A percentile compares a stretch with the other conserved stretches of the same genome.
Evolutionary conservation across 495 filamentous ascomycete genomes (phyloP).

Genomic region (Beverwykella pulmonaria): DNA sequence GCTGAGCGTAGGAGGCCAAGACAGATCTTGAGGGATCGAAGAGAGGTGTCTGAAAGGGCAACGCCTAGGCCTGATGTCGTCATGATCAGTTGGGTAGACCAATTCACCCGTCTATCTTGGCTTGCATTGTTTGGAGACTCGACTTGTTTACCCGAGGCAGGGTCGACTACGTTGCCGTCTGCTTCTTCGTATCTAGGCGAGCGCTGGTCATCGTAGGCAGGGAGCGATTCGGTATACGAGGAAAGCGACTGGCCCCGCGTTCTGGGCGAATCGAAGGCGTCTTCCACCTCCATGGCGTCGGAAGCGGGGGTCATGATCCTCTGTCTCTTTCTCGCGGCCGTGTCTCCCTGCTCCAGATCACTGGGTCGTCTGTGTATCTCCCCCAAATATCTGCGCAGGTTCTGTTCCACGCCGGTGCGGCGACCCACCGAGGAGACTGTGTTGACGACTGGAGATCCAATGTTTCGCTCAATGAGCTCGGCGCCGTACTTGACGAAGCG

Average conservation of each 20-base stretch:
- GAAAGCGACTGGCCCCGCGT: slow-evolving; percentile 48
- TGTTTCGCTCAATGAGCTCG: slow-evolving; percentile 81
- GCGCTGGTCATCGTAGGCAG: slow-evolving; percentile 75
- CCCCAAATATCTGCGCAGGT: slow-evolving; percentile 74
- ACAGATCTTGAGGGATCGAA: slow-evolving; percentile 75
- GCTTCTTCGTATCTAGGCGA: slow-evolving; percentile 71
- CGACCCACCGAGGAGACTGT: slow-evolving; percentile 79
- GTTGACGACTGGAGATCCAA: slow-evolving; percentile 76
- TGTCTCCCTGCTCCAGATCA: slow-evolving; percentile 49
- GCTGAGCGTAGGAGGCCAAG: slow-evolving; percentile 74
- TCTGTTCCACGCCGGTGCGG: slow-evolving; percentile 80
- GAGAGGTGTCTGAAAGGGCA: slow-evolving; percentile 82
- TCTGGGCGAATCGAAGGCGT: slow-evolving; percentile 35
- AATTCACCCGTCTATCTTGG: slow-evolving; percentile 53
- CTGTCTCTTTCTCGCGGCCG: slow-evolving; percentile 63
- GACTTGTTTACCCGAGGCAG: slow-evolving; percentile 21
- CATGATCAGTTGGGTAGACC: slow-evolving; percentile 79
- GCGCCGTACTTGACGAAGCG: slow-evolving; percentile 75
- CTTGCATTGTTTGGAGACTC: slow-evolving; percentile 2
- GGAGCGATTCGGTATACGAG: slow-evolving; percentile 66
- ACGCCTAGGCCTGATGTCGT: slow-evolving; percentile 82
- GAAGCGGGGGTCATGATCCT: slow-evolving; percentile 53
- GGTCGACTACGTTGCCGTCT: slow-evolving; percentile 34
- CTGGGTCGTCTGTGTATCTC: slow-evolving; percentile 46
- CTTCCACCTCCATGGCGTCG: slow-evolving; percentile 51